Conservation (phyloP, 306 rosid genomes). For the Malus orientalis region DNA sequence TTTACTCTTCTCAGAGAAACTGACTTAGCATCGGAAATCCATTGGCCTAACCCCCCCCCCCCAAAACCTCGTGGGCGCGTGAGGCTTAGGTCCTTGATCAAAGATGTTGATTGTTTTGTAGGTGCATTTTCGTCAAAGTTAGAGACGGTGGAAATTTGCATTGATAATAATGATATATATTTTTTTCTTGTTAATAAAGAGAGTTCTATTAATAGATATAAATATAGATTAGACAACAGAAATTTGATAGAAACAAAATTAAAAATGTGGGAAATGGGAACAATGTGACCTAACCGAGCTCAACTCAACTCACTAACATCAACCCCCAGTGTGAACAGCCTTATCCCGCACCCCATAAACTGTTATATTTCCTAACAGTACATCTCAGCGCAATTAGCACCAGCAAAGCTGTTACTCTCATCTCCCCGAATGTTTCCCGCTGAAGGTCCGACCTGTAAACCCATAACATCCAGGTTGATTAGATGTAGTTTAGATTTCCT, state of each 20-base stretch:
- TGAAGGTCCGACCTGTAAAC: neutral
- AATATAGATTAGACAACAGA: neutral
- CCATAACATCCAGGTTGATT: conserved; percentile 1
- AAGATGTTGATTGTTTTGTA: too few species aligned
- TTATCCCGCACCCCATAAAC: neutral
- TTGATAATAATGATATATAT: too few species aligned
- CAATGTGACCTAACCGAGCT: neutral
- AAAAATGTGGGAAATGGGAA: neutral
- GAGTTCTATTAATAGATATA: too few species aligned
- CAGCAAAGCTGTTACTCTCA: neutral
- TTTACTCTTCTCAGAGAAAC: too few species aligned
- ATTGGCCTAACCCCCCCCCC: too few species aligned
- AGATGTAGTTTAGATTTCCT: conserved; percentile 25
- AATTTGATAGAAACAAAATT: neutral
- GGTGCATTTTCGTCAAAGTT: too few species aligned
- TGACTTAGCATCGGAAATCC: too few species aligned
- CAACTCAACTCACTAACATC: neutral
- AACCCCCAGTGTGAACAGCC: neutral
- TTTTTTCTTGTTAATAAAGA: too few species aligned
- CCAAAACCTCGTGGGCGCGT: too few species aligned
- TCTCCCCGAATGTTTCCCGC: neutral
- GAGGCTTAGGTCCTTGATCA: too few species aligned
- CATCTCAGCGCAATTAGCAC: neutral
- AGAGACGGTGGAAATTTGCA: too few species aligned
- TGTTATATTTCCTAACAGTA: neutral